Conservation (phyloP, 306 rosid genomes). For the Quercus agrifolia region DNA sequence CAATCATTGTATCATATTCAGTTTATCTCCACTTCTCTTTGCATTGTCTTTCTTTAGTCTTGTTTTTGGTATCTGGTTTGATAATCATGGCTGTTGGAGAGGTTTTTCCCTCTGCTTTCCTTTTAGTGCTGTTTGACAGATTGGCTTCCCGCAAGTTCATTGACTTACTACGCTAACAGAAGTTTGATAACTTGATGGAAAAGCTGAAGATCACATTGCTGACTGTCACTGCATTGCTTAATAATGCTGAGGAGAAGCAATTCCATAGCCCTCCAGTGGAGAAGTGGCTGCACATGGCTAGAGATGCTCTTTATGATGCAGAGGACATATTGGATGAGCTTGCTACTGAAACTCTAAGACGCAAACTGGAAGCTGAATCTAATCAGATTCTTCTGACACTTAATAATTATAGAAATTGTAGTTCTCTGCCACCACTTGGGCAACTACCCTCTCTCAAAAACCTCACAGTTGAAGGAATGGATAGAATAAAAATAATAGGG, state of each 20-base stretch:
- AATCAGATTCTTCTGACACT: constrained; percentile 8
- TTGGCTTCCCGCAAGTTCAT: constrained; percentile 32
- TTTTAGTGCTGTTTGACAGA: constrained; percentile 28
- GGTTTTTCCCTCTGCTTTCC: constrained; percentile 36
- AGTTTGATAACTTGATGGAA: constrained; percentile 20
- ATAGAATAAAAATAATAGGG: constrained; percentile 9
- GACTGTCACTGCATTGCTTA: constrained; percentile 20
- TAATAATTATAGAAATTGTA: constrained; percentile 17
- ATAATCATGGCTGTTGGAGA: constrained; percentile 26
- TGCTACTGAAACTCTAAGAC: constrained; percentile 17
- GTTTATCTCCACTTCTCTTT: too few species aligned
- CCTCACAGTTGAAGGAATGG: constrained; percentile 27
- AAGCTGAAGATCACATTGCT: constrained; percentile 26
- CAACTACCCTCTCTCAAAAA: constrained; percentile 27
- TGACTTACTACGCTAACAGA: constrained; percentile 9
- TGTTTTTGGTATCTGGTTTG: not conserved
- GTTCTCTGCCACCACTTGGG: constrained; percentile 30
- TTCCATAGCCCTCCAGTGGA: constrained; percentile 19
- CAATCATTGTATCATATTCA: not conserved
- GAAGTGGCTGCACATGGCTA: constrained; percentile 33
- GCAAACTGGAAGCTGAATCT: constrained; percentile 20
- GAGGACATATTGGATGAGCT: constrained; percentile 34
- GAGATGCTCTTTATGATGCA: constrained; percentile 26
- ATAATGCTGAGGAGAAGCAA: constrained; percentile 38
- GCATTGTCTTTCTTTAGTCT: too few species aligned